phyloP scores from a whole-genome alignment of 805 yeast species.

The Candida gorgasii region DNA sequence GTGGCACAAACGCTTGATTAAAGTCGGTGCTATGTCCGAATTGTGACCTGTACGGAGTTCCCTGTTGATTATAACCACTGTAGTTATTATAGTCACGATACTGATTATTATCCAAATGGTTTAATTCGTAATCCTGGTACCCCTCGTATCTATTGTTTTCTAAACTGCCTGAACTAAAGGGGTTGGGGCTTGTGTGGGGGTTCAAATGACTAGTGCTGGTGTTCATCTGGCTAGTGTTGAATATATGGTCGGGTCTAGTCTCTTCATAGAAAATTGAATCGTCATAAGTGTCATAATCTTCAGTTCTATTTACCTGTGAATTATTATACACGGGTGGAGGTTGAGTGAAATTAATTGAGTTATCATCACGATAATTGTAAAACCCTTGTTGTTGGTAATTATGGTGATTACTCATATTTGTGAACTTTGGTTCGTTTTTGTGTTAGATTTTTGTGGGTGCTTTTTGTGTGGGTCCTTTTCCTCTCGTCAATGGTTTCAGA shows the following conservation, averaged over 20 bases:
- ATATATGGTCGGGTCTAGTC: conserved; percentile 27
- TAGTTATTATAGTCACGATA: conserved; percentile 11
- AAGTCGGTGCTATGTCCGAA: conserved; percentile 16
- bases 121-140: conserved; percentile 16
- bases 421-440: too few species aligned
- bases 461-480: not conserved
- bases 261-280: conserved; percentile 22
- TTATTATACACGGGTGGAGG: conserved; percentile 26
- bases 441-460: not conserved
- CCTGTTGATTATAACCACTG: not conserved
- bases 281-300: conserved; percentile 20
- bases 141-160: conserved; percentile 13
- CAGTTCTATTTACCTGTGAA: conserved; percentile 3
- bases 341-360: conserved; percentile 29
- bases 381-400: conserved; percentile 19
- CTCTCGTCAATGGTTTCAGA: conserved; percentile 7
- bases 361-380: conserved; percentile 19
- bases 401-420: conserved; percentile 7
- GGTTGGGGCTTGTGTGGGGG: conserved; percentile 17
- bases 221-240: conserved; percentile 24
- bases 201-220: conserved; percentile 20
- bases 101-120: conserved; percentile 23
- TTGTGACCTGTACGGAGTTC: not conserved
- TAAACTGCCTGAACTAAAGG: conserved; percentile 13
- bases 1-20: conserved; percentile 45